Conservation (phyloP, 768 basidiomycete species). For the Lactifluus subvellereus region DNA sequence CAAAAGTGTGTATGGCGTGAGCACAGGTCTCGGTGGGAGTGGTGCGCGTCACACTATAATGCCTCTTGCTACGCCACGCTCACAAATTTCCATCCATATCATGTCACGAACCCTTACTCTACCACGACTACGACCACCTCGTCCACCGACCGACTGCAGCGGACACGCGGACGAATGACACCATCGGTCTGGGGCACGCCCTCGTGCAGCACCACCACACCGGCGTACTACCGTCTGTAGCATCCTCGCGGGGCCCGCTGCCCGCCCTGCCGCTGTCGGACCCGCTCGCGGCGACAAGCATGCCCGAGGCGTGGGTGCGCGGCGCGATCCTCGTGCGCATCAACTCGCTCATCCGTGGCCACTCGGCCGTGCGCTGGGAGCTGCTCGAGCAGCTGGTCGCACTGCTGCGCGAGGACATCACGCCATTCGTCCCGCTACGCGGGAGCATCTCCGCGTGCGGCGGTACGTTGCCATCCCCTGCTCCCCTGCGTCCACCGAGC, state of each 20-base stretch:
- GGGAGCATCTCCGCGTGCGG: constrained; percentile 83
- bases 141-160: constrained; percentile 36
- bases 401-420: constrained; percentile 65
- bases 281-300: constrained; percentile 57
- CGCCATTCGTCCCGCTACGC: constrained; percentile 76
- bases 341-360: constrained; percentile 85
- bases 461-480: constrained; percentile 38
- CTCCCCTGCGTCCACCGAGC: background rate
- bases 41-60: constrained; percentile 33
- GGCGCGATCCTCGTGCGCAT: constrained; percentile 85
- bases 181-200: constrained; percentile 65
- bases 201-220: constrained; percentile 77
- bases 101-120: background rate
- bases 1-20: constrained; percentile 79
- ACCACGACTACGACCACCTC: too few relatives aligned
- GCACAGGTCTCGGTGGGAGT: constrained; percentile 82
- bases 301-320: constrained; percentile 86
- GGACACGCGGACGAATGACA: constrained; percentile 79
- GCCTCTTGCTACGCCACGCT: too few relatives aligned
- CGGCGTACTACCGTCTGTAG: constrained; percentile 58
- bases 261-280: constrained; percentile 63
- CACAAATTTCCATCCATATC: background rate
- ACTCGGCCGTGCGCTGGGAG: constrained; percentile 79
- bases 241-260: constrained; percentile 32
- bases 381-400: constrained; percentile 73